Evolutionary conservation across 768 basidiomycete genomes (phyloP), one percentile per base, ranked within the genome.

Genomic region (Trametes coccinea): DNA sequence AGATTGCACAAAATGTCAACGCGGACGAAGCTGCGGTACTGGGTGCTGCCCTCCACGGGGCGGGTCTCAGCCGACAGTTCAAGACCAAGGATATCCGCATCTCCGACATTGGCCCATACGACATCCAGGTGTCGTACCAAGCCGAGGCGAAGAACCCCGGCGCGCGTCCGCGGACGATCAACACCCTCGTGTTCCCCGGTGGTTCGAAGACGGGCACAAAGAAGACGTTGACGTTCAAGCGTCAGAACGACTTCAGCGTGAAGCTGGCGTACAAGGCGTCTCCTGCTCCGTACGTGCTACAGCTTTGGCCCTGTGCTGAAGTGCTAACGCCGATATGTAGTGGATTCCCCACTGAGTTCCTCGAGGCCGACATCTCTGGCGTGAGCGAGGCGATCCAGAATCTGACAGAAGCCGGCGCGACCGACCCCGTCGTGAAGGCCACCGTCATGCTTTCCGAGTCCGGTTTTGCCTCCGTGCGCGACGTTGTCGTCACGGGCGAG

Each of bases 11-110:
- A 70, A 98, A 98, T 67, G 92, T 99, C 62, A 98, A 99, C 72
- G 89, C 96, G 0, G 97, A 98, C 71, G 97, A 99, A 76, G 92
- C 94, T 0, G 92, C 90, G 29, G 96, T 98, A 17, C 83, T 99
- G 46, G 86, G 89, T 45, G 95, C 96, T 27, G 96, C 92, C 1
- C 86, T 97, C 51, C 87, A 96, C 63, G 97, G 95, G 14, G 96
- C 97, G 3, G 81, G 85, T 27, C 82, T 95, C 30, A 93, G 90
- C 66, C 81, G 89, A 43, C 92, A 92, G 69, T 98, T 97, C 82
- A 90, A 91, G 78, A 97, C 97, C 51, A 99, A 98, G 77, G 87
- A 90, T 67, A 90, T 98, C 73, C 90, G 92, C 62, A 81, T 98
- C 33, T 74, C 81, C 4, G 97, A 98, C 72, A 80, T 91, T 60